Percentiles rank a stretch among this genome's conserved stretches.
Evolutionary conservation across 805 yeast species (phyloP).

Genomic region (Candida rishiriensis): DNA sequence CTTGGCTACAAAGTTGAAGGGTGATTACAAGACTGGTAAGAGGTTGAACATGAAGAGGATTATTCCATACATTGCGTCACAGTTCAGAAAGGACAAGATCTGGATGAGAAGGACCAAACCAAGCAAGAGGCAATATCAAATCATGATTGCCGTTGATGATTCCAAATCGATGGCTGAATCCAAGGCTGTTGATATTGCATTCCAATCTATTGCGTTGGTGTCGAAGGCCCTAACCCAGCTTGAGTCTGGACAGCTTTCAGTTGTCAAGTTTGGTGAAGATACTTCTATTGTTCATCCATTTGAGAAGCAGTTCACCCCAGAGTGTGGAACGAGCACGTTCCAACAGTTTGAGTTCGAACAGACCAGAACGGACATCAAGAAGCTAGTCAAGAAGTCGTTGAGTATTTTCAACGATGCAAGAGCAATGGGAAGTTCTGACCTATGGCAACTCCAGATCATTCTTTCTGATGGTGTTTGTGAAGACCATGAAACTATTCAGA

Average conservation of each 20-base stretch:
- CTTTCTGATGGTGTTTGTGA: conserved; percentile 97
- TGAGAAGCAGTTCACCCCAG: conserved; percentile 76
- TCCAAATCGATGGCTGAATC: conserved; percentile 97
- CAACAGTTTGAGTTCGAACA: conserved; percentile 90
- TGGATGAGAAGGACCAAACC: conserved; percentile 98
- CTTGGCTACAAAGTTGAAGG: conserved; percentile 86
- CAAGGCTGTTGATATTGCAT: conserved; percentile 83
- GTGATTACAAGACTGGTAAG: conserved; percentile 97
- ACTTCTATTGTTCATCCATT: conserved; percentile 86
- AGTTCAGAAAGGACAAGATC: conserved; percentile 94
- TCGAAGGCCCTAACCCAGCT: conserved; percentile 90
- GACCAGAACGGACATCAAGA: conserved; percentile 76
- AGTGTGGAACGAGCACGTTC: conserved; percentile 79
- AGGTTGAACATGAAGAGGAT: conserved; percentile 95
- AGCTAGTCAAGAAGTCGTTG: conserved; percentile 67
- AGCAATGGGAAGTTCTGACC: conserved; percentile 44
- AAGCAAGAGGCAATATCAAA: conserved; percentile 93
- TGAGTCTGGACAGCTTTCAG: conserved; percentile 89
- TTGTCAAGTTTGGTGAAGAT: conserved; percentile 85
- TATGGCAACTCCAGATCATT: conserved; percentile 92
- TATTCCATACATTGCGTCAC: conserved; percentile 96
- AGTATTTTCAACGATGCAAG: conserved; percentile 61
- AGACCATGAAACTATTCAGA: conserved; percentile 77
- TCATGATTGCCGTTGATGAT: conserved; percentile 96
- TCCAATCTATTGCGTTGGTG: conserved; percentile 90